Conservation (phyloP, 176 grass and related monocot species). For the Oryza meyeriana region DNA sequence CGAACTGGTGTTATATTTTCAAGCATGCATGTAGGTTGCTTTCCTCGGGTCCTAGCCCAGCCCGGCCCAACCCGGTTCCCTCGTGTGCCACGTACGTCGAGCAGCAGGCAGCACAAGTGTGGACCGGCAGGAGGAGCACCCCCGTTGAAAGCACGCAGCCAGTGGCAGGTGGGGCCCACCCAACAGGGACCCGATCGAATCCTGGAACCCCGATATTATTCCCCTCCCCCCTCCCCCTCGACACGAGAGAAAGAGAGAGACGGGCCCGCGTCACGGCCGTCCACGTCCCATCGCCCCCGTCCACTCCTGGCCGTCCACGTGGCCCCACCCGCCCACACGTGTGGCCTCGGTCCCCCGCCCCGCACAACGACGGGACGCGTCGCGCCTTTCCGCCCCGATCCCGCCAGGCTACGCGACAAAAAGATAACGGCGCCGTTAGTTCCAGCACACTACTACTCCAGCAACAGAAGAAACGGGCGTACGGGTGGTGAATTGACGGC, state of each 20-base stretch:
- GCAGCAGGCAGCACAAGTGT: too few species aligned
- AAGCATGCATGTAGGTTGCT: too few species aligned
- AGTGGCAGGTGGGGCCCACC: neutral
- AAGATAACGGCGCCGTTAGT: neutral
- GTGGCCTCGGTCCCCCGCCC: slow-evolving; percentile 12
- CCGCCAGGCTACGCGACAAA: slow-evolving; percentile 22
- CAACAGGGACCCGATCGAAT: neutral
- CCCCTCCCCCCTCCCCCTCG: neutral
- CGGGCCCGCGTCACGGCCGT: neutral
- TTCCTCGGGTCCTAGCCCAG: too few species aligned
- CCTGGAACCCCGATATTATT: slow-evolving; percentile 20
- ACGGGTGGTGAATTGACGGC: neutral
- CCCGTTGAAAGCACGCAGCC: neutral
- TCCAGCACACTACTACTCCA: too few species aligned
- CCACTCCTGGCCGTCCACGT: neutral
- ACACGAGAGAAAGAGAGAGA: neutral
- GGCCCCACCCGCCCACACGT: slow-evolving; percentile 11
- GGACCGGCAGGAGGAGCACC: neutral
- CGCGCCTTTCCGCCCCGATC: too few species aligned
- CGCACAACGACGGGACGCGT: neutral
- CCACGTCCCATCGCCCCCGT: neutral
- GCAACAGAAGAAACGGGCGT: neutral
- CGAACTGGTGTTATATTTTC: too few species aligned
- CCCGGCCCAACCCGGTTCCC: too few species aligned
- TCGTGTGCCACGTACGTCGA: too few species aligned